Evolutionary conservation across 2,329 filamentous ascomycete genomes (phyloP), one percentile per base, ranked within the genome.

Genomic region (Talaromyces sp.): DNA sequence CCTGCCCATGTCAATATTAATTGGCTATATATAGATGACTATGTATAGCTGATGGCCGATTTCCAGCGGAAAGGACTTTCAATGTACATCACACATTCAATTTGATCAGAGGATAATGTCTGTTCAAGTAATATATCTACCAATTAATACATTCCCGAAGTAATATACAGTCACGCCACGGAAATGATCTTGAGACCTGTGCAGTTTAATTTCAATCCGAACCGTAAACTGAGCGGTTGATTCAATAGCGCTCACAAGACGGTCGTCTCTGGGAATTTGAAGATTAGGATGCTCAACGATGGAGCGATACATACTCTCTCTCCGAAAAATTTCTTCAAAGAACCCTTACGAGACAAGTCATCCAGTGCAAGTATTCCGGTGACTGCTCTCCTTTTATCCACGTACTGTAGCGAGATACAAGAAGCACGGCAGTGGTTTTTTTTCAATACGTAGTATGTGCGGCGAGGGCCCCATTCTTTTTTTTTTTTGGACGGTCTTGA

Each of bases 271-370:
- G 40, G 42, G 31, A 5, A 33, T 31, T 21, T 52, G 39, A n/a
- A 58, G 54, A 16, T 58, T 58, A 7, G 46, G 37, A 33, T 62
- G 54, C 23, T 58, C 9, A 16, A 52, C 52, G 33, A 58, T 52
- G 33, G 42, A 31, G 33, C 6, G 40, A 52, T 42, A 62, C 14
- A 5, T 28, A 7, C 23, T 5, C 4, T 58, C 42, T 48, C 60
- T 42, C 16, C 58, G 35, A 4, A 62, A 52, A 37, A 54, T 33
- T 40, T 58, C 52, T n/a, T n/a, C 39, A 58, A n/a, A 54, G 54
- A 18, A 58, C 54, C 46, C 16, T 35, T 40, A 33, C n/a, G 5
- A 6, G n/a, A 61, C 4, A 61, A 35, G 14, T 21, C 1, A 14
- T 58, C 23, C 37, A 58, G 21, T 2, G 21, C 16, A 44, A 11